Base-by-base conservation (phyloP, 75 land plant species). In the Sequoia sempervirens region DNA sequence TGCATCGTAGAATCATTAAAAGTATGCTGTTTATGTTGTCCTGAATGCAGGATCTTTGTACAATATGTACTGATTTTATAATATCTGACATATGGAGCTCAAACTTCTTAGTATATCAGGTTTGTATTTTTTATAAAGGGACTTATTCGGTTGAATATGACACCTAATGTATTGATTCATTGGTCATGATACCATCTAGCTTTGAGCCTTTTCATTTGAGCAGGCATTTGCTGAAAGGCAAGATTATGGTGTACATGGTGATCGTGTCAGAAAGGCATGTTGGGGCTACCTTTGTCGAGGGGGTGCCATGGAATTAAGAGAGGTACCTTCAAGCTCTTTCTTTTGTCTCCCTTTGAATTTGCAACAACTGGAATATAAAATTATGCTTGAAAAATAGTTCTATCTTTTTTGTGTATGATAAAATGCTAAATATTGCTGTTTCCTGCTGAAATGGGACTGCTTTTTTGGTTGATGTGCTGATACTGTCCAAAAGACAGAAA, bases 231-330 rank as follows among this genome's bases (percentile, higher is more conserved):
- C 99, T 15, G 98, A 95, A 85, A 94, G 89, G 82, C 99, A 97
- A 75, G 99, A 97, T 86, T 97, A 97, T 90, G 99, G 99, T 38
- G 85, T 93, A 47, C 91, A 97, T 90, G 99, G 99, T 20, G 98
- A 97, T 69, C 93, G 98, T 69, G 98, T 97, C 38, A 88, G 94
- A 86, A 95, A 90, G 86, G 99, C 99, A 75, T 97, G 98, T 87
- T 95, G 99, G 99, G 99, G 99, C 5, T 97, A 95, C 80, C 93
- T 97, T 68, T 97, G 99, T 91, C 99, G 96, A 85, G 93, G 98
- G 87, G 99, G 92, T 82, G 84, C 96, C 52, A 85, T 90, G 88
- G 99, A 97, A 79, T 88, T 97, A 84, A 91, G 93, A 93, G 97
- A 95, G 93, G 99, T 94, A 83, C 36, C 79, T 68, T 26, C 28